Percentiles rank a stretch among this genome's conserved stretches.
Evolutionary conservation across 2,329 filamentous ascomycete genomes (phyloP).

Genomic region (Pestalotiopsis sp.): DNA sequence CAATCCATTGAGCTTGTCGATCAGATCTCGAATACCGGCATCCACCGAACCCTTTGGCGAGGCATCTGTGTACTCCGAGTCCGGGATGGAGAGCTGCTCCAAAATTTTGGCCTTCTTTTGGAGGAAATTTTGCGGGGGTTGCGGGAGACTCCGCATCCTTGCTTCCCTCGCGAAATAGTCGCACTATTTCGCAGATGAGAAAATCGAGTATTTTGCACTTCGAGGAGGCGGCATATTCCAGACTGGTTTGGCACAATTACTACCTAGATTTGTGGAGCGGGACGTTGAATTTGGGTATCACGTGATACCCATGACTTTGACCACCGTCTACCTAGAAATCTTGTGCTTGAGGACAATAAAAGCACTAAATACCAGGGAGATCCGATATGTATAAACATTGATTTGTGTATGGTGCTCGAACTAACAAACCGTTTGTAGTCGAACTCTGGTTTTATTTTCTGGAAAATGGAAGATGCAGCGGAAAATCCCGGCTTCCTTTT

Average conservation of each 20-base stretch:
- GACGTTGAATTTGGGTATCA: background rate
- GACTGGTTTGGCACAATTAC: background rate
- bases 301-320: conserved; percentile 6
- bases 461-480: too few species aligned
- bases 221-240: background rate
- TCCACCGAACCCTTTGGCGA: conserved; percentile 92
- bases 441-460: too few species aligned
- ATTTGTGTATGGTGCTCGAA: too few species aligned
- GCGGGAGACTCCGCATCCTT: conserved; percentile 4
- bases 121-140: conserved; percentile 45
- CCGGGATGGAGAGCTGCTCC: conserved; percentile 67
- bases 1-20: conserved; percentile 75
- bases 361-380: too few species aligned
- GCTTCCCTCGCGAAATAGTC: background rate
- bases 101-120: conserved; percentile 75
- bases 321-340: background rate
- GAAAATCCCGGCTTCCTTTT: too few species aligned
- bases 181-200: background rate
- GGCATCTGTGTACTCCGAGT: conserved; percentile 75
- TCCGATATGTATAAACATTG: too few species aligned
- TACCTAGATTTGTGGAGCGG: background rate
- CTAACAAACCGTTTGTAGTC: too few species aligned
- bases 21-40: conserved; percentile 74
- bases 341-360: background rate
- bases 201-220: background rate